Evolutionary conservation across 2,329 filamentous ascomycete genomes (phyloP).

Genomic region (Chaetomiaceae sp.): DNA sequence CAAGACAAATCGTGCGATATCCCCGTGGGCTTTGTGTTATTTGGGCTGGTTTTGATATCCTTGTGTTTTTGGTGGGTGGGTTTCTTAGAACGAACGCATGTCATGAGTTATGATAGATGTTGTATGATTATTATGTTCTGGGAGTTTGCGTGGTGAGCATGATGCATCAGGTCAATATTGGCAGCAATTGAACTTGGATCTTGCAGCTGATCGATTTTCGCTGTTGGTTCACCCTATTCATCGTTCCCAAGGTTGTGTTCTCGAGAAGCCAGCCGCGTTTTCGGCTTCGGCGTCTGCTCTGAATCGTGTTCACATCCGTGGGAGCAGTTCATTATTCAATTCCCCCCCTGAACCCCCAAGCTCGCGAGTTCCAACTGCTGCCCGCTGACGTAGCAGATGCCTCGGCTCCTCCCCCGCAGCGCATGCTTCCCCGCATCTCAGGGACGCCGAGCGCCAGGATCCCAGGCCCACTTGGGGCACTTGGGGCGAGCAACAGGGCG

Average conservation of each 20-base stretch:
- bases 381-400: conserved; percentile 10
- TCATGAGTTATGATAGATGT: conserved; percentile 1
- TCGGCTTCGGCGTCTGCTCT: too few species aligned
- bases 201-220: too few species aligned
- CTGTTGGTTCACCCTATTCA: too few species aligned
- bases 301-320: too few species aligned
- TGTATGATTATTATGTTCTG: conserved; percentile 6
- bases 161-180: too few species aligned
- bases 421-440: conserved; percentile 19
- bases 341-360: background rate
- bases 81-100: background rate
- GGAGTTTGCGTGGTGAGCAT: too few species aligned
- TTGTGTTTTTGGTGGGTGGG: background rate
- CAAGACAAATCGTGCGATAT: too few species aligned
- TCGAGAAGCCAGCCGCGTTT: too few species aligned
- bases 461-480: background rate
- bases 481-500: background rate
- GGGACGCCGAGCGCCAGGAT: background rate
- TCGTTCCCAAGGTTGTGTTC: too few species aligned
- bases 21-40: background rate
- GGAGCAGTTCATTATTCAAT: too few species aligned
- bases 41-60: background rate
- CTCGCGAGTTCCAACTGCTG: background rate
- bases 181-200: too few species aligned
- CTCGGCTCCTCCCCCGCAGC: conserved; percentile 16